A percentile compares a stretch with the other conserved stretches of the same genome.
Conservation (phyloP, 345 rosid genomes). For the Fremontodendron californicum region DNA sequence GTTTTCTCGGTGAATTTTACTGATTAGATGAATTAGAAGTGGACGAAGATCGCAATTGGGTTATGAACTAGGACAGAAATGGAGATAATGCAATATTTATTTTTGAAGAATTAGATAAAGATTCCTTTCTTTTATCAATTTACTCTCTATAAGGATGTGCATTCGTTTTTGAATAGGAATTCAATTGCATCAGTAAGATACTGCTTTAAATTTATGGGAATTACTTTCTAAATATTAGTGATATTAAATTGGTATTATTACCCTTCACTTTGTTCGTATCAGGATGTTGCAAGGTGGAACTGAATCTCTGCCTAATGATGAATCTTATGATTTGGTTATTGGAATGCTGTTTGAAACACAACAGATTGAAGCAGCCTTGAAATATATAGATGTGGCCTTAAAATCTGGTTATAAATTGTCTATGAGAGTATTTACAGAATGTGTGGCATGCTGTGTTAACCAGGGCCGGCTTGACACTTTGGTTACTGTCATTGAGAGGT, state of each 20-base stretch:
- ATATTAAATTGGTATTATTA: not conserved
- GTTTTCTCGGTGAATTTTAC: not conserved
- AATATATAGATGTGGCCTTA: constrained; percentile 52
- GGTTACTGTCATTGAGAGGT: constrained; percentile 74
- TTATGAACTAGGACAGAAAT: not conserved
- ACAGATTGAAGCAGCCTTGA: constrained; percentile 64
- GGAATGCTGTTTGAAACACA: constrained; percentile 45
- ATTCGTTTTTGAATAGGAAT: not conserved
- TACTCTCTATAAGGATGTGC: not conserved
- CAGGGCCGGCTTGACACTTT: constrained; percentile 56
- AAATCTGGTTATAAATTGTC: constrained; percentile 62
- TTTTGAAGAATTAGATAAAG: not conserved
- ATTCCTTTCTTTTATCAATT: not conserved
- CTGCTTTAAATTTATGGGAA: too few relatives aligned
- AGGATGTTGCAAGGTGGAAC: constrained; percentile 82
- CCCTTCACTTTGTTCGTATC: constrained; percentile 24
- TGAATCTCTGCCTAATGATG: constrained; percentile 83
- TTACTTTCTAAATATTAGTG: not conserved
- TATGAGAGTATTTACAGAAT: constrained; percentile 45
- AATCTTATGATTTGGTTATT: constrained; percentile 66
- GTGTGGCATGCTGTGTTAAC: constrained; percentile 53
- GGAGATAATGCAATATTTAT: not conserved
- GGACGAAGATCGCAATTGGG: too few relatives aligned
- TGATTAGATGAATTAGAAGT: not conserved
- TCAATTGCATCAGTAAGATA: not conserved